Percentiles rank a stretch among this genome's conserved stretches.
phyloP scores from a whole-genome alignment of 768 basidiomycete genomes.

The Crepidotus variabilis region DNA sequence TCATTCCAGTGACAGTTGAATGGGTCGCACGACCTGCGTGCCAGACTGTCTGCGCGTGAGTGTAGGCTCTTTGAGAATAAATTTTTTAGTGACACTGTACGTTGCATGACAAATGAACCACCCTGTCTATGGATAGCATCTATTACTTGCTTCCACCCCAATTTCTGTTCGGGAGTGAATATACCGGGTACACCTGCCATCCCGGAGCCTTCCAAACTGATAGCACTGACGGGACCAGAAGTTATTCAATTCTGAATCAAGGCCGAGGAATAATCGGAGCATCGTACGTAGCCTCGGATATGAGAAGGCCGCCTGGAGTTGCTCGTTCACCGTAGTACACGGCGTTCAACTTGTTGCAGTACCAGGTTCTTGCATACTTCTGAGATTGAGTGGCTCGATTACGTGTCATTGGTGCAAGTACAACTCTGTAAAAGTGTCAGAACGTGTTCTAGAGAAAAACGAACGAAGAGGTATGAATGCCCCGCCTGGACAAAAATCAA shows the following conservation, averaged over 20 bases:
- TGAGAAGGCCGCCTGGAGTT: constrained; percentile 13
- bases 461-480: neutral
- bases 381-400: constrained; percentile 12
- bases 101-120: constrained; percentile 12
- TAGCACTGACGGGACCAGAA: constrained; percentile 10
- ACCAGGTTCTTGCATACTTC: constrained; percentile 12
- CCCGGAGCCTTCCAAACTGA: constrained; percentile 13
- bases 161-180: constrained; percentile 14
- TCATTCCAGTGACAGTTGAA: constrained; percentile 10
- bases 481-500: no score
- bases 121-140: constrained; percentile 11
- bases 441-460: neutral
- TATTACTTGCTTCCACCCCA: constrained; percentile 13
- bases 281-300: constrained; percentile 14
- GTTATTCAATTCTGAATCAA: neutral
- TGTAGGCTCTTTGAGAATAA: no score
- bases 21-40: constrained; percentile 16
- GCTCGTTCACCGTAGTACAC: constrained; percentile 11
- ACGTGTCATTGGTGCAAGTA: constrained; percentile 15
- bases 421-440: constrained; percentile 1
- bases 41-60: constrained; percentile 14
- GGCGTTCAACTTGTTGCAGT: constrained; percentile 11
- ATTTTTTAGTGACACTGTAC: constrained; percentile 7
- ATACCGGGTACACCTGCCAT: constrained; percentile 13
- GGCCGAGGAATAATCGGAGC: neutral